Conservation (phyloP, 768 basidiomycete genomes). For the Russula virescens region DNA sequence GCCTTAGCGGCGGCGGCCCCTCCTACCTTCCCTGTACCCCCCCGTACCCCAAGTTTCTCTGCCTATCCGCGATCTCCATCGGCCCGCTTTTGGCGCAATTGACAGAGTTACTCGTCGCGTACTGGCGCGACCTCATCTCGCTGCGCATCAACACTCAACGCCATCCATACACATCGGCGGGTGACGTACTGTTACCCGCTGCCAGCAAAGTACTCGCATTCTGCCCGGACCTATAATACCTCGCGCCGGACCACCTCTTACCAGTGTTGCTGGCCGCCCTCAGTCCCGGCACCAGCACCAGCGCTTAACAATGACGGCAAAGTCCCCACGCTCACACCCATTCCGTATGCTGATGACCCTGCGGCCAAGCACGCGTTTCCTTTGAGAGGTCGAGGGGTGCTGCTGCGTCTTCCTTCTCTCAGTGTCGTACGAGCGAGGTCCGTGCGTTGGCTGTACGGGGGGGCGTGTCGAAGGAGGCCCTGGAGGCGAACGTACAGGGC, state of each 20-base stretch:
- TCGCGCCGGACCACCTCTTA: constrained; percentile 66
- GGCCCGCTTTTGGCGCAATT: constrained; percentile 60
- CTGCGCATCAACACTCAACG: constrained; percentile 58
- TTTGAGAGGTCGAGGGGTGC: constrained; percentile 47
- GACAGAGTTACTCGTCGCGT: constrained; percentile 52
- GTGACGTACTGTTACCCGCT: constrained; percentile 45
- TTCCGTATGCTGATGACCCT: constrained; percentile 70
- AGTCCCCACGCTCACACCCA: constrained; percentile 28
- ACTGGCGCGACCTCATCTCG: constrained; percentile 53
- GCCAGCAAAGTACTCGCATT: constrained; percentile 42
- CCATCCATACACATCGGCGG: constrained; percentile 52
- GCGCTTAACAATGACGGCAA: constrained; percentile 15
- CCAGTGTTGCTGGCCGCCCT: constrained; percentile 45
- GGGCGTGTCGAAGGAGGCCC: constrained; percentile 60
- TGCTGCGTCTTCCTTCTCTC: constrained; percentile 54
- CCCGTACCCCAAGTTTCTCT: constrained; percentile 52
- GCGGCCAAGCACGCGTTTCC: constrained; percentile 56
- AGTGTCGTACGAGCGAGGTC: constrained; percentile 56
- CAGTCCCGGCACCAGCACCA: no score
- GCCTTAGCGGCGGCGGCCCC: constrained; percentile 21
- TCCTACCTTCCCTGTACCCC: constrained; percentile 45
- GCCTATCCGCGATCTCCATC: constrained; percentile 59
- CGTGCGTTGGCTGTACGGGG: constrained; percentile 68
- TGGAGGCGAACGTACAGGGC: constrained; percentile 72
- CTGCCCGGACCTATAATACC: constrained; percentile 55